These are phyloP conservation scores for Termitomyces sp. DNA, from an alignment of 768 basidiomycete species.

Conservation along the genomic window DNA sequence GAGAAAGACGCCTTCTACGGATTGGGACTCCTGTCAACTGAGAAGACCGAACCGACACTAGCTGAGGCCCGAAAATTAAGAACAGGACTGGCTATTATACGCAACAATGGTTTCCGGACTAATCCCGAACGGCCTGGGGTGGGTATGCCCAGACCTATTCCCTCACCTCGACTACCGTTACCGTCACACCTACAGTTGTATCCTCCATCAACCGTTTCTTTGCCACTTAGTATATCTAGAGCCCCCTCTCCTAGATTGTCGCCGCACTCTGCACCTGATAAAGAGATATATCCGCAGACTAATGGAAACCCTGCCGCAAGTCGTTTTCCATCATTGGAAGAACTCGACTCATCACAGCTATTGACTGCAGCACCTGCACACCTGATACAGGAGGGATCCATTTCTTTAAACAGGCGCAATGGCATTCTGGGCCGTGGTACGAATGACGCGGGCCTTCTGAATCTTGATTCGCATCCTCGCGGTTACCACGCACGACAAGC, in stretches of 20 bases:
- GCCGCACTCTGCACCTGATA: constrained; percentile 22
- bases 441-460: constrained; percentile 13
- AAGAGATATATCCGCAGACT: constrained; percentile 25
- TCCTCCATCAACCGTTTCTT: constrained; percentile 25
- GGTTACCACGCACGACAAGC: constrained; percentile 27
- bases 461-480: constrained; percentile 16
- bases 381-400: constrained; percentile 10
- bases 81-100: constrained; percentile 60
- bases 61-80: constrained; percentile 70
- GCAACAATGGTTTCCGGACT: constrained; percentile 24
- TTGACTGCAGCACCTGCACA: constrained; percentile 1
- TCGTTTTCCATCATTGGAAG: constrained; percentile 85
- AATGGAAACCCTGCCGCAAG: constrained; percentile 54
- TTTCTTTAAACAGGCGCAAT: constrained; percentile 7
- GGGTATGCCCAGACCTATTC: constrained; percentile 25
- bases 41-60: constrained; percentile 55
- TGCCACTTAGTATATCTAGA: constrained; percentile 19
- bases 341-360: constrained; percentile 45
- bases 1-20: constrained; percentile 79
- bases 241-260: constrained; percentile 23
- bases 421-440: not conserved
- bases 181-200: constrained; percentile 21
- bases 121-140: constrained; percentile 21
- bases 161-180: constrained; percentile 24
- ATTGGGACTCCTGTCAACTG: constrained; percentile 45